Percentiles rank a stretch among this genome's conserved stretches.
Evolutionary conservation across 768 basidiomycete species (phyloP).

Genomic region (Podaxis sp.): DNA sequence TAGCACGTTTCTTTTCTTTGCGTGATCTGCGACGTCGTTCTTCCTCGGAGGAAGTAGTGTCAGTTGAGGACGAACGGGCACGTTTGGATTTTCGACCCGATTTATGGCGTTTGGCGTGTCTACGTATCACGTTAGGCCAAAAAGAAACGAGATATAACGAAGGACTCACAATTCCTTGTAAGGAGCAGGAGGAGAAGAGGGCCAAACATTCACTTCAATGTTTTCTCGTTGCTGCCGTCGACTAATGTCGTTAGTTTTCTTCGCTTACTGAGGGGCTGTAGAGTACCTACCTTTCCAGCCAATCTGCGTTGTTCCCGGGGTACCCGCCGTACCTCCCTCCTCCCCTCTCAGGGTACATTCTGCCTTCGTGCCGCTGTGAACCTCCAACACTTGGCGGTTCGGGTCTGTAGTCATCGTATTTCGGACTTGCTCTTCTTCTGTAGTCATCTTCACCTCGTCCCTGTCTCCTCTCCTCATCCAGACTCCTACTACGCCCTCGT

Average conservation of each 20-base stretch:
- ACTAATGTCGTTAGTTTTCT: not conserved
- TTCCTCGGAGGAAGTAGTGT: slow-evolving; percentile 56
- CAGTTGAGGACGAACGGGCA: slow-evolving; percentile 50
- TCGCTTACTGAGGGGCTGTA: not conserved
- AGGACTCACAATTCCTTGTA: slow-evolving; percentile 52
- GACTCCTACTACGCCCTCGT: slow-evolving; percentile 18
- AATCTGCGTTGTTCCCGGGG: slow-evolving; percentile 44
- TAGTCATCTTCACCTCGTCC: slow-evolving; percentile 22
- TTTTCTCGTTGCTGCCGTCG: slow-evolving; percentile 52
- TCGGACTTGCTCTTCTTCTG: slow-evolving; percentile 49
- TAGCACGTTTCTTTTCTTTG: slow-evolving; percentile 60
- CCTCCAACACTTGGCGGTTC: slow-evolving; percentile 31
- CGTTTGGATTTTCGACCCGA: slow-evolving; percentile 59
- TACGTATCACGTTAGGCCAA: slow-evolving; percentile 25
- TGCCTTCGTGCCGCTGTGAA: slow-evolving; percentile 33
- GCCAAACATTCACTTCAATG: slow-evolving; percentile 70
- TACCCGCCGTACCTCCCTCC: slow-evolving; percentile 26
- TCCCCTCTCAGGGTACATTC: slow-evolving; percentile 55
- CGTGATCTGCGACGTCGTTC: slow-evolving; percentile 55
- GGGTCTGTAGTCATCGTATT: slow-evolving; percentile 58
- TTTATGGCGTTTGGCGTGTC: slow-evolving; percentile 52
- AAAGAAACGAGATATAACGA: slow-evolving; percentile 34
- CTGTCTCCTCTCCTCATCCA: slow-evolving; percentile 23
- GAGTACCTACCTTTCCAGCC: slow-evolving; percentile 64
- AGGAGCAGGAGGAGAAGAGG: slow-evolving; percentile 58